Conservation (phyloP, 75 land plant species). For the Pinus taeda region DNA sequence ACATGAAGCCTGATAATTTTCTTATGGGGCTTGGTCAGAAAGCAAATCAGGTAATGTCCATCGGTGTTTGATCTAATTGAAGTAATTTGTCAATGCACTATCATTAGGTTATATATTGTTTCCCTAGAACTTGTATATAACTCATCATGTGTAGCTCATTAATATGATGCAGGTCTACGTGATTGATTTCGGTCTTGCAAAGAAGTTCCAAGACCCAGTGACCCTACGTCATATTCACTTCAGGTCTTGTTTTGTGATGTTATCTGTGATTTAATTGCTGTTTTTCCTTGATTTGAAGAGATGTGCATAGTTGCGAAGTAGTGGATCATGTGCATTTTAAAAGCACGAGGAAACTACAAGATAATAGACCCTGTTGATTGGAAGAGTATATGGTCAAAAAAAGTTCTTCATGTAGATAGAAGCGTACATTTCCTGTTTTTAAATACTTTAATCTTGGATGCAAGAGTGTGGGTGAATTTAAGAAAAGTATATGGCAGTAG, state of each 20-base stretch:
- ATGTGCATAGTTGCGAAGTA: neutral
- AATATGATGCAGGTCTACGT: constrained; percentile 63
- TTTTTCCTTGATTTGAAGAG: neutral
- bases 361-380: no score
- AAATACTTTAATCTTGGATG: no score
- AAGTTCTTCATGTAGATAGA: no score
- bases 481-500: no score
- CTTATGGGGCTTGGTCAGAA: constrained; percentile 81
- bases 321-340: no score
- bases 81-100: constrained; percentile 17
- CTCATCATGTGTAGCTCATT: neutral
- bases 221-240: constrained; percentile 80
- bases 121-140: no score
- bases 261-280: neutral
- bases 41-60: neutral
- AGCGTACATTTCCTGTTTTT: no score
- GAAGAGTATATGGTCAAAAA: no score
- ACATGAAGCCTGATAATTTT: constrained; percentile 92
- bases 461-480: no score
- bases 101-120: no score
- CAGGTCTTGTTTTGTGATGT: constrained; percentile 40
- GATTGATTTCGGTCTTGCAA: constrained; percentile 89
- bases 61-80: constrained; percentile 4
- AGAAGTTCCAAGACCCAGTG: constrained; percentile 68
- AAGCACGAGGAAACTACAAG: no score